These are phyloP conservation scores for Vaccinium myrtillus DNA, from an alignment of 148 eudicot species.

Conservation along the genomic window DNA sequence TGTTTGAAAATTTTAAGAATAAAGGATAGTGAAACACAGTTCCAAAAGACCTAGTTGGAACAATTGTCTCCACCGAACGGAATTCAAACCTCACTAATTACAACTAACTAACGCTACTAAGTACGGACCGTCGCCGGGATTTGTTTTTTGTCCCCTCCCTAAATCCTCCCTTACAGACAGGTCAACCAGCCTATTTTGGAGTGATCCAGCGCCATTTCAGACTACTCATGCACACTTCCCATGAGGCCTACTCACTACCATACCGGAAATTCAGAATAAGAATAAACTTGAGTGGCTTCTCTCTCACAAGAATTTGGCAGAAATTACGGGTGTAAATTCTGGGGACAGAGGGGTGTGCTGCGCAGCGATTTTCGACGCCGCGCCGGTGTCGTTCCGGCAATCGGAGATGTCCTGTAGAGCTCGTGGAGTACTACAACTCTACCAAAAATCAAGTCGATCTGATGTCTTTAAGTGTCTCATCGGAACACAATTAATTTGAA, in stretches of 20 bases:
- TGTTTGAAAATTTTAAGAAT: too few species aligned
- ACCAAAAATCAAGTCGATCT: too few species aligned
- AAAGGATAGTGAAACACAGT: neutral
- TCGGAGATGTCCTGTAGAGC: too few species aligned
- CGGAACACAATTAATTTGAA: too few species aligned
- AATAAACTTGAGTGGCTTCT: neutral
- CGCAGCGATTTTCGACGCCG: too few species aligned
- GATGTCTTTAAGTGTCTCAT: too few species aligned
- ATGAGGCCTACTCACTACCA: neutral
- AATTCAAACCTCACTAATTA: too few species aligned
- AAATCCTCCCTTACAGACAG: neutral
- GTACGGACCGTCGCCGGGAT: too few species aligned
- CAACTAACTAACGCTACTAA: too few species aligned
- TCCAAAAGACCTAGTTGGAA: neutral
- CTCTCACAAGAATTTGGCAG: neutral
- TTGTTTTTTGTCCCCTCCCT: neutral
- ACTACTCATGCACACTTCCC: neutral
- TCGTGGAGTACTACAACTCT: too few species aligned
- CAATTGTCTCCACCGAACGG: neutral
- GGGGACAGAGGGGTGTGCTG: too few species aligned
- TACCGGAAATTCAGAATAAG: neutral
- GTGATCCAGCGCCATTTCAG: neutral
- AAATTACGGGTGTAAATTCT: neutral
- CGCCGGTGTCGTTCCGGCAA: too few species aligned
- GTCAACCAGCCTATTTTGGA: neutral